Base-by-base conservation (phyloP, 352 stramenopile genomes). In the Phytophthora quininea region DNA sequence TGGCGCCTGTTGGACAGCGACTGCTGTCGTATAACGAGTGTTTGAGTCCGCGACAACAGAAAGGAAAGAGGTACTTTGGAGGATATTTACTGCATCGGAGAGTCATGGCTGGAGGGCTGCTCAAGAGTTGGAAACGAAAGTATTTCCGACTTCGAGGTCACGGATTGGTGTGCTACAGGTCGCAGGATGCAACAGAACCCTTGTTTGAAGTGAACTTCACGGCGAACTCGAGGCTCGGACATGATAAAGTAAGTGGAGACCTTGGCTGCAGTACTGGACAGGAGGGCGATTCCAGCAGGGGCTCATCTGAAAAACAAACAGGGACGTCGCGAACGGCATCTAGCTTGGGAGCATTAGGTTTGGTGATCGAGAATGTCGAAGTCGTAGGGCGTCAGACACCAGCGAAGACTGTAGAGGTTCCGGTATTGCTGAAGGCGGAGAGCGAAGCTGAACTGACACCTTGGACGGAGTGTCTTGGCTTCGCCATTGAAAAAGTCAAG, bases 111-210 rank as follows among this genome's bases (percentile, higher is more conserved):
- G 80, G 67, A 14, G 84, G 86, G 11, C 80, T 92, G 33, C 73
- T 92, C 33, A 91, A 90, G 57, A 73, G 69, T 31, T 92, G 85
- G 77, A 86, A 89, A 69, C 76, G 73, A 42, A 88, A 82, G 45
- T 94, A 88, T 58, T 94, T 92, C 65, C 74, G 86, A 2, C 67
- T 92, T 43, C 69, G 79, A 12, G 82, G 92, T 43, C 79, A 90
- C 53, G 80, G 82, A 53, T 27, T 92, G 12, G 54, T 92, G 48
- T 91, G 86, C 57, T 92, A 84, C 70, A 81, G 81, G 62, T 57
- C 76, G 15, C 52, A 77, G 10, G 80, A 91, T 4, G 69, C 76
- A 9, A 56, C 80, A 0, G 63, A 62, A 40, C 79, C 80, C 43
- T 63, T 92, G 19, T 90, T 92, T 59, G 75, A 91, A 56, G 73